Percentiles rank a stretch among this genome's conserved stretches.
Evolutionary conservation across 495 filamentous ascomycete genomes (phyloP).

Genomic region (Hyaloscypha finlandica): DNA sequence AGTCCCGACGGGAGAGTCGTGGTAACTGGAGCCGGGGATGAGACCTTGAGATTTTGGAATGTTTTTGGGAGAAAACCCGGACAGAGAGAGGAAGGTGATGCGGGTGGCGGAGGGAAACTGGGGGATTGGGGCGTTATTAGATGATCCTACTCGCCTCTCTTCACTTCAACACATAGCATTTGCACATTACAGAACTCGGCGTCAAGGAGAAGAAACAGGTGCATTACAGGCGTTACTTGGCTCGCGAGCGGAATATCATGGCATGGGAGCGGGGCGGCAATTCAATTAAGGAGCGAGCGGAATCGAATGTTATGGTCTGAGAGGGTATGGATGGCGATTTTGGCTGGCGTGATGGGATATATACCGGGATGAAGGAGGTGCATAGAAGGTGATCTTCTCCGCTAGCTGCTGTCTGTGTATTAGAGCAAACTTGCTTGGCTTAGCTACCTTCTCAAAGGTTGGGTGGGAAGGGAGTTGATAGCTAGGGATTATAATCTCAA

Average conservation of each 20-base stretch:
- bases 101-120: constrained; percentile 54
- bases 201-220: background rate
- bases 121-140: constrained; percentile 73
- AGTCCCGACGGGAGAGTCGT: constrained; percentile 92
- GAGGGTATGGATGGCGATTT: background rate
- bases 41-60: constrained; percentile 96
- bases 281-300: background rate
- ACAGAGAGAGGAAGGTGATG: constrained; percentile 43
- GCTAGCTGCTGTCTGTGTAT: constrained; percentile 7
- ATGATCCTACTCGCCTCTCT: constrained; percentile 31
- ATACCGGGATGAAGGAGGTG: background rate
- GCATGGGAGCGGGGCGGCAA: constrained; percentile 2
- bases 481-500: constrained; percentile 11
- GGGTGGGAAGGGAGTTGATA: background rate
- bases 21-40: constrained; percentile 94
- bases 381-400: constrained; percentile 1
- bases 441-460: background rate
- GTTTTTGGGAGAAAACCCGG: constrained; percentile 73
- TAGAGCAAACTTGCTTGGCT: background rate
- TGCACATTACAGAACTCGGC: background rate
- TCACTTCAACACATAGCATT: background rate
- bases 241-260: background rate
- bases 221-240: constrained; percentile 19
- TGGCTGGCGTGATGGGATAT: background rate
- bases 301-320: background rate